Evolutionary conservation across 345 rosid species (phyloP), one percentile per base, ranked within the genome.

Genomic region (Linum usitatissimum): DNA sequence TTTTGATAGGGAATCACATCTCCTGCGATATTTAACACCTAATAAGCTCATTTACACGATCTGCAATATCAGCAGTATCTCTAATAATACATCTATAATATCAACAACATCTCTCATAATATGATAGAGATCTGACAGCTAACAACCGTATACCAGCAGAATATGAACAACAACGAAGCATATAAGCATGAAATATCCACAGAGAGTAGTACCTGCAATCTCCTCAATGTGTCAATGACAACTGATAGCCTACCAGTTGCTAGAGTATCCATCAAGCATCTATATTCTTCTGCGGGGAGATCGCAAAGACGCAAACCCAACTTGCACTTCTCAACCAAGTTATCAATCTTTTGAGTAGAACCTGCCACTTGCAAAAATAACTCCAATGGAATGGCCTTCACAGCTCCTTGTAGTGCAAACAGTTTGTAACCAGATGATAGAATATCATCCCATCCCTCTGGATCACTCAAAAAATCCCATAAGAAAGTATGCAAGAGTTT

Each of bases 291-390:
- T 60, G 38, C 65, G 62, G 86, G 71, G 74, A 92, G 90, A 87
- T 89, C 91, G 57, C 76, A 74, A 65, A 92, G 91, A 66, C 80
- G 67, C 77, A 87, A 68, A 55, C 78, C 88, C 67, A 65, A 79
- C 84, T 76, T 87, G 77, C 95, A 84, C 77, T 81, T 92, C 70
- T 85, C 88, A 66, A 77, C 68, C 86, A 86, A 73, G 73, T 84
- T 80, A 71, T 85, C 94, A 71, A 81, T 69, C 61, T 77, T 85
- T 60, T 80, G 78, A 71, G 83, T 58, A 67, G 88, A 79, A 57
- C 98, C 98, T 55, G 77, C 97, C 66, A 92, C 83, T 79, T 92
- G 93, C 64, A 84, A 81, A 76, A 92, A 89, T 49, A 92, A 79
- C 73, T 92, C 91, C 31, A 92, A 68, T 10, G 98, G 95, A 76